A percentile compares a stretch with the other conserved stretches of the same genome.
These are phyloP conservation scores for Paratinospora sagittata DNA, from an alignment of 164 flowering plant species.

Conservation along the genomic window DNA sequence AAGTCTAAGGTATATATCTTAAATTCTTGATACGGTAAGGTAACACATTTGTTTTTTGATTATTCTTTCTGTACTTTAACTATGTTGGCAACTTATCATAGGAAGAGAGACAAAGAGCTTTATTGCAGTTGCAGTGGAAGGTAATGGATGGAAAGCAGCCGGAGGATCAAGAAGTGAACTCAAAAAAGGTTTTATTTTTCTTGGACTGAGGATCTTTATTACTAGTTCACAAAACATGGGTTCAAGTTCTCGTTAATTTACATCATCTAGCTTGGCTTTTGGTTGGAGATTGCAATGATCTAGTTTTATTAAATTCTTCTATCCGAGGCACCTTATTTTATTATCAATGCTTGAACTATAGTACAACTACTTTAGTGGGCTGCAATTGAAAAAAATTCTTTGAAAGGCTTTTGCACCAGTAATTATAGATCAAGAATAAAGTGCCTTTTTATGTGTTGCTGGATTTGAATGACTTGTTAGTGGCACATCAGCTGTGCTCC, in stretches of 20 bases:
- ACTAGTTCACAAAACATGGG: neutral
- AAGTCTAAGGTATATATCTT: constrained; percentile 54
- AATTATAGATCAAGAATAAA: neutral
- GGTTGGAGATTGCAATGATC: neutral
- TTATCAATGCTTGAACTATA: neutral
- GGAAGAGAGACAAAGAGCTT: constrained; percentile 89
- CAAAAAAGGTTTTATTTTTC: constrained; percentile 50
- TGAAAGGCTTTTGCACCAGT: neutral
- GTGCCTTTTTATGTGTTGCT: neutral
- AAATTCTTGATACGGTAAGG: too few relatives aligned
- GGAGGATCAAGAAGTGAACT: constrained; percentile 80
- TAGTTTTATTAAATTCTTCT: neutral
- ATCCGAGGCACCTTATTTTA: neutral
- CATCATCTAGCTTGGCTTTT: neutral
- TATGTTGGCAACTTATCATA: constrained; percentile 22
- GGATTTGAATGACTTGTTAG: neutral
- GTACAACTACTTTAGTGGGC: neutral
- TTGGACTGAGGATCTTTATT: neutral
- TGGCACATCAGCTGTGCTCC: neutral
- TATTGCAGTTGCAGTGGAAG: constrained; percentile 88
- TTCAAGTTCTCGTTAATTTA: neutral
- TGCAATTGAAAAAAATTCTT: neutral
- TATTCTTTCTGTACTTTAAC: neutral
- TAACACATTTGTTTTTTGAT: neutral
- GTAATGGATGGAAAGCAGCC: constrained; percentile 71